phyloP scores from a whole-genome alignment of 257 asterid genomes.

The Lantana camara region DNA sequence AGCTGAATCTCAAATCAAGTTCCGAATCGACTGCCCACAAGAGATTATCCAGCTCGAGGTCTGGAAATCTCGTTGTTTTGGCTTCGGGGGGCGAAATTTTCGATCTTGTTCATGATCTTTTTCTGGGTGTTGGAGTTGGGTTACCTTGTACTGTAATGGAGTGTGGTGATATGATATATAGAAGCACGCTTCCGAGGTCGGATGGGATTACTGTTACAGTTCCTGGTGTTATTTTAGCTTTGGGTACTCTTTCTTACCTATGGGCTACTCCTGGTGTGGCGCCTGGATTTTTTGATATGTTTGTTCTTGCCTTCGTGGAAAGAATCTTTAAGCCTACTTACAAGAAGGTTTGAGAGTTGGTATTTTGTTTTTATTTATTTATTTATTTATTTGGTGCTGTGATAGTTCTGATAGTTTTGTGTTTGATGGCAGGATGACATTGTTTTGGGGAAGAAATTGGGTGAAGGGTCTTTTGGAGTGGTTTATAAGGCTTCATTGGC shows the following conservation, averaged over 20 bases:
- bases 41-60: constrained; percentile 32
- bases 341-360: constrained; percentile 57
- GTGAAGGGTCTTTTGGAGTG: constrained; percentile 91
- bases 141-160: constrained; percentile 97
- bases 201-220: constrained; percentile 67
- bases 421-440: constrained; percentile 72
- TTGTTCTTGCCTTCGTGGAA: constrained; percentile 88
- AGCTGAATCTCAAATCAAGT: constrained; percentile 44
- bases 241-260: constrained; percentile 83
- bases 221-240: constrained; percentile 85
- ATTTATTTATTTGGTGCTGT: not conserved
- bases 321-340: constrained; percentile 73
- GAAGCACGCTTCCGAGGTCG: constrained; percentile 90
- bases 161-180: constrained; percentile 92
- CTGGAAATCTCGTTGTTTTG: constrained; percentile 39
- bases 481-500: constrained; percentile 73
- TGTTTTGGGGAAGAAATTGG: constrained; percentile 92
- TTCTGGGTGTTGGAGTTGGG: constrained; percentile 96
- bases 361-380: no score
- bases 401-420: constrained; percentile 11
- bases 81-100: constrained; percentile 57
- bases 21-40: constrained; percentile 33
- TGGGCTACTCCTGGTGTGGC: constrained; percentile 99
- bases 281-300: constrained; percentile 98
- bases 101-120: constrained; percentile 54